Conservation (phyloP, 2,329 filamentous ascomycete species). For the Lasiodiplodia sp. region DNA sequence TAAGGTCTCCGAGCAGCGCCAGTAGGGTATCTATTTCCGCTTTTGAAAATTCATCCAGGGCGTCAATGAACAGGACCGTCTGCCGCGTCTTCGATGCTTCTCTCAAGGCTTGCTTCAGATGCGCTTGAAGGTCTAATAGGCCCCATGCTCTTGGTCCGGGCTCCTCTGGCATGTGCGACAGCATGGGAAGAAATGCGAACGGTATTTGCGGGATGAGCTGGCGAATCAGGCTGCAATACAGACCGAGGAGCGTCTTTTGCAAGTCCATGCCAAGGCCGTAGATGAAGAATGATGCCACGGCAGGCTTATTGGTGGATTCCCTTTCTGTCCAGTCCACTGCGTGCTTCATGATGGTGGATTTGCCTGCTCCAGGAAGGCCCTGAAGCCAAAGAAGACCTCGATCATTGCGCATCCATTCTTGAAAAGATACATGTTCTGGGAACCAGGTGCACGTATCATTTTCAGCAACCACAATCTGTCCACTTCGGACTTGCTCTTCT, state of each 20-base stretch:
- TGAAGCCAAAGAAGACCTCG: conserved; percentile 1
- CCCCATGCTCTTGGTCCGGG: neutral
- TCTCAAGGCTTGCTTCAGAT: neutral
- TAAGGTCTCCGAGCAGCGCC: neutral
- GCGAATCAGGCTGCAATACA: neutral
- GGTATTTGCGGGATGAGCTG: neutral
- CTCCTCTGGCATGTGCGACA: neutral
- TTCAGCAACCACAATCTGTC: neutral
- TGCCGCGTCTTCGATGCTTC: neutral
- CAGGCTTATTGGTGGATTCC: neutral
- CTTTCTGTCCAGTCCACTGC: neutral
- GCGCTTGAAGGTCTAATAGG: neutral
- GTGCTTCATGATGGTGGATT: neutral
- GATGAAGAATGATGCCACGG: neutral
- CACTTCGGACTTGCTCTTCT: neutral
- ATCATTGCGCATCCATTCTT: neutral
- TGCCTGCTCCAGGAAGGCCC: neutral
- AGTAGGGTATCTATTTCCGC: neutral
- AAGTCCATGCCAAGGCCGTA: neutral
- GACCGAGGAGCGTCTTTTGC: neutral
- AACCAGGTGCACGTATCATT: conserved; percentile 1
- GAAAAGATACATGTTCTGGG: neutral
- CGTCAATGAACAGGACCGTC: conserved; percentile 4
- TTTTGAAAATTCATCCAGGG: neutral
- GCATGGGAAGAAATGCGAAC: neutral